phyloP scores from a whole-genome alignment of 2,329 filamentous ascomycete species.

The Sporothrix phasma region DNA sequence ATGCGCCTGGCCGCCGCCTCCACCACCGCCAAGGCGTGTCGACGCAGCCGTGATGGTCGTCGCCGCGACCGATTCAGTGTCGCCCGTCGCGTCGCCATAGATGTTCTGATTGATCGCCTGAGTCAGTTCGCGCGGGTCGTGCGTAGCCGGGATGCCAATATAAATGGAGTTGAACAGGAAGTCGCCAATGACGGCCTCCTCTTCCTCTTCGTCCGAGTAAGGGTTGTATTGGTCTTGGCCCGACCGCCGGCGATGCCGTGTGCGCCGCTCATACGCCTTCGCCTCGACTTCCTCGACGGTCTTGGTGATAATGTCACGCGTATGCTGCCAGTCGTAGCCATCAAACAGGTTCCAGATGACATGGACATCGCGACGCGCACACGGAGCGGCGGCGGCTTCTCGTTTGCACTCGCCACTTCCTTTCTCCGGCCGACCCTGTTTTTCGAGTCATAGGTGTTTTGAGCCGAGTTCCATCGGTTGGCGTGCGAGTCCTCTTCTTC shows the following conservation, averaged over 20 bases:
- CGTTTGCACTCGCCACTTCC: conserved; percentile 33
- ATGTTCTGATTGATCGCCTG: conserved; percentile 80
- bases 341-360: conserved; percentile 97
- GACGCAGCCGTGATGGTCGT: conserved; percentile 53
- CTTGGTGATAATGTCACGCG: conserved; percentile 74
- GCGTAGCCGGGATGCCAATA: conserved; percentile 80
- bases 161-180: conserved; percentile 98
- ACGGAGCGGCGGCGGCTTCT: conserved; percentile 51
- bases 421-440: background rate
- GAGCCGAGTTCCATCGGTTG: conserved; percentile 69
- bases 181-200: conserved; percentile 82
- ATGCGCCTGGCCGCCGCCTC: conserved; percentile 8
- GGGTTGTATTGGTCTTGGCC: conserved; percentile 34
- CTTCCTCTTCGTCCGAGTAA: conserved; percentile 56
- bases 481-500: conserved; percentile 12
- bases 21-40: conserved; percentile 36
- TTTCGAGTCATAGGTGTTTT: conserved; percentile 58
- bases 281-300: conserved; percentile 81
- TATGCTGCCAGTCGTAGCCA: conserved; percentile 91
- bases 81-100: conserved; percentile 66
- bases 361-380: conserved; percentile 76
- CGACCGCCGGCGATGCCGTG: conserved; percentile 45
- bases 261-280: conserved; percentile 66
- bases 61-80: conserved; percentile 66
- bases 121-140: conserved; percentile 72